Conservation (phyloP, 75 land plant species). For the Pinus taeda region DNA sequence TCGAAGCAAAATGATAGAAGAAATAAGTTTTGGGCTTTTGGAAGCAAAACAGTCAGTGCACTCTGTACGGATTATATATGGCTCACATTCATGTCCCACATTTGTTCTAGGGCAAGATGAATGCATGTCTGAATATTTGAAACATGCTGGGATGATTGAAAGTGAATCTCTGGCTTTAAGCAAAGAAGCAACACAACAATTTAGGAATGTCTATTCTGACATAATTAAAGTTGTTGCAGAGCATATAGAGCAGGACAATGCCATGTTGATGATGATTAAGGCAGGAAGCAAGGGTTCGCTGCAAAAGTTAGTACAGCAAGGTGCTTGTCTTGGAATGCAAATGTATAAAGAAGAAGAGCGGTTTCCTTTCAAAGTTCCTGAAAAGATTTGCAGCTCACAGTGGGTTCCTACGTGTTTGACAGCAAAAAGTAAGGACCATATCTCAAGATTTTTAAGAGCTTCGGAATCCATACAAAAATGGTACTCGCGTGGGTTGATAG, state of each 20-base stretch:
- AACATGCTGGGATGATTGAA: slow-evolving; percentile 7
- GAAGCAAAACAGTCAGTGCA: slow-evolving; percentile 41
- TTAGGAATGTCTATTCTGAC: slow-evolving; percentile 39
- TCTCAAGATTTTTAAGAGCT: neutral
- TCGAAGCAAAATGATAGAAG: slow-evolving; percentile 47
- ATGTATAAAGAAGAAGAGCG: slow-evolving; percentile 31
- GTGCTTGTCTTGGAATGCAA: slow-evolving; percentile 82
- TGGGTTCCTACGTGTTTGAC: slow-evolving; percentile 22
- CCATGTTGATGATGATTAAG: slow-evolving; percentile 71
- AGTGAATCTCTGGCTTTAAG: slow-evolving; percentile 22
- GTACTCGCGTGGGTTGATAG: slow-evolving; percentile 50
- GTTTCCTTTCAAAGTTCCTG: slow-evolving; percentile 39
- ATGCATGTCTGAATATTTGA: slow-evolving; percentile 12
- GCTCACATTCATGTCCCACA: slow-evolving; percentile 6
- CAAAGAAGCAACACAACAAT: slow-evolving; percentile 37
- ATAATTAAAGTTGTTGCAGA: slow-evolving; percentile 26
- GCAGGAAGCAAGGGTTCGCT: slow-evolving; percentile 89
- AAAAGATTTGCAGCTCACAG: slow-evolving; percentile 24
- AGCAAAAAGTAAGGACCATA: slow-evolving; percentile 5
- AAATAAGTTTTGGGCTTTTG: slow-evolving; percentile 38
- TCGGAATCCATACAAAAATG: slow-evolving; percentile 9
- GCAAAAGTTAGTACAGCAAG: slow-evolving; percentile 69
- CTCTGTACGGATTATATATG: slow-evolving; percentile 9
- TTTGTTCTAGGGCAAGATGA: neutral
- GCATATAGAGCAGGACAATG: slow-evolving; percentile 39